Percentiles rank a stretch among this genome's conserved stretches.
These are phyloP conservation scores for Epichloe scottii DNA, from an alignment of 2,329 filamentous ascomycete species.

Conservation along the genomic window DNA sequence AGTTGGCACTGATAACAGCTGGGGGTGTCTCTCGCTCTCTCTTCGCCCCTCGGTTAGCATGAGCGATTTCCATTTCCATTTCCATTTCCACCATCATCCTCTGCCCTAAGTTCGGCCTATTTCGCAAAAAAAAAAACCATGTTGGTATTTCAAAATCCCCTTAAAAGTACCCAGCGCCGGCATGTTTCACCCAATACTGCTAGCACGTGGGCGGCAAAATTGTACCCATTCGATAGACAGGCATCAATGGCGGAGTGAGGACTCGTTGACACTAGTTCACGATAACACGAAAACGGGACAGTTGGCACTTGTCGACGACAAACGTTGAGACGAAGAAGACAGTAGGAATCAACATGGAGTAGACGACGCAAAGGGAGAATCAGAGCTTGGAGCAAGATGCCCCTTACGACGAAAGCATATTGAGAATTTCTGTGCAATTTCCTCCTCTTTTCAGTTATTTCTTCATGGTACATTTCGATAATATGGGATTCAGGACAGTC, in stretches of 20 bases:
- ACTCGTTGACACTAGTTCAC: not conserved
- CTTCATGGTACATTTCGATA: not conserved
- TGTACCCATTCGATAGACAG: too few species aligned
- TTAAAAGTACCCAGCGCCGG: too few species aligned
- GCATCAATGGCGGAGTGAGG: not conserved
- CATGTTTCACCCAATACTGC: too few species aligned
- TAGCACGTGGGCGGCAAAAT: too few species aligned
- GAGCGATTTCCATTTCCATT: too few species aligned
- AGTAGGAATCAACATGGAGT: not conserved
- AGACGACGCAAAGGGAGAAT: not conserved
- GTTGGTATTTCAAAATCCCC: too few species aligned
- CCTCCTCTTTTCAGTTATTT: not conserved
- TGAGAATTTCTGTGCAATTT: not conserved
- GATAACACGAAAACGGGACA: not conserved
- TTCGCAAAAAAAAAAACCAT: too few species aligned
- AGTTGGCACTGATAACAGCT: too few species aligned
- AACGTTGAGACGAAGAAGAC: not conserved
- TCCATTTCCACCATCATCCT: too few species aligned
- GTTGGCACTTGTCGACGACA: not conserved
- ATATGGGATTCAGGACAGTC: not conserved
- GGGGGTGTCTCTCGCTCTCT: too few species aligned
- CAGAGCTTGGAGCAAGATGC: not conserved
- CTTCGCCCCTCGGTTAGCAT: too few species aligned
- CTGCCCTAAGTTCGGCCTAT: too few species aligned
- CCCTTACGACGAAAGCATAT: not conserved